phyloP scores from a whole-genome alignment of 106 monocot species.

The Cymbidium sinense region DNA sequence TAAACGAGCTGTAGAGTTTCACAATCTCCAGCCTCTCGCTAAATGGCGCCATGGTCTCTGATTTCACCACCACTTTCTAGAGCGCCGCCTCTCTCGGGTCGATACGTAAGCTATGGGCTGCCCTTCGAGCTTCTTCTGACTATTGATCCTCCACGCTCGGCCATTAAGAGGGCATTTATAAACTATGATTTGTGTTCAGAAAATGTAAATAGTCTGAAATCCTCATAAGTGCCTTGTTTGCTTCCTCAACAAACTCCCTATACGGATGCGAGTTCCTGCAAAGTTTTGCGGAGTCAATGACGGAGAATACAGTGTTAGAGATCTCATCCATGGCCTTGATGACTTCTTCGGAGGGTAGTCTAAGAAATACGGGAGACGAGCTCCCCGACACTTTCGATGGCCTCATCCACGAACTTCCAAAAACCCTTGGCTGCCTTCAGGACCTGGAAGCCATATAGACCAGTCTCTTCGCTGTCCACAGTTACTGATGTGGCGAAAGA shows the following conservation, averaged over 20 bases:
- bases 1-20: slow-evolving; percentile 64
- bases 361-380: slow-evolving; percentile 49
- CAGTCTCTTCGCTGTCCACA: slow-evolving; percentile 20
- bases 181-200: no score
- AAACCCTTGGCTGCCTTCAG: slow-evolving; percentile 80
- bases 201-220: slow-evolving; percentile 83
- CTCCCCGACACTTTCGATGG: slow-evolving; percentile 70
- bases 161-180: no score
- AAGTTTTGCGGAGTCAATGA: slow-evolving; percentile 93
- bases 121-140: no score
- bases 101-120: no score
- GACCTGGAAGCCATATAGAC: slow-evolving; percentile 67
- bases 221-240: slow-evolving; percentile 69
- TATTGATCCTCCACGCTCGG: no score
- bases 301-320: slow-evolving; percentile 81
- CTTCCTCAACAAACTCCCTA: slow-evolving; percentile 88
- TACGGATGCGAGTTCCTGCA: slow-evolving; percentile 91
- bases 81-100: neutral
- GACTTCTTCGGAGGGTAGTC: slow-evolving; percentile 59
- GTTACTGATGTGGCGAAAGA: neutral
- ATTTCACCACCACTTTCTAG: neutral
- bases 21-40: slow-evolving; percentile 67
- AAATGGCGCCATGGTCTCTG: slow-evolving; percentile 21
- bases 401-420: slow-evolving; percentile 85
- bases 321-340: slow-evolving; percentile 85